Base-by-base conservation (phyloP, 2,329 filamentous ascomycete species). In the Coleophoma crateriformis region DNA sequence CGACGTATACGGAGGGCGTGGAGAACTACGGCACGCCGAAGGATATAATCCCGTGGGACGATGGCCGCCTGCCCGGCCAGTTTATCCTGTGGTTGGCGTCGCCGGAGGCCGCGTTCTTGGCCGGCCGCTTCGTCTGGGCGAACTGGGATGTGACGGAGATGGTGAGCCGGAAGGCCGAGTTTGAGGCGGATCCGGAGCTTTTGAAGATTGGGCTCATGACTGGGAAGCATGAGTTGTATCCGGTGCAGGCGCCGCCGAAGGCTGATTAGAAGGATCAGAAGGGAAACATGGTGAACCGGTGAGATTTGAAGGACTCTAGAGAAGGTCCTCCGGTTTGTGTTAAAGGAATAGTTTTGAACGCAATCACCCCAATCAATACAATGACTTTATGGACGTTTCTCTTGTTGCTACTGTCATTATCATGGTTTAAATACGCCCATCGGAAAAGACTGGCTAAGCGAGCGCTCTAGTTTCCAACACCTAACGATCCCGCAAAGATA, bases 141-240 rank as follows among this genome's bases (percentile, higher is more conserved):
- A 63, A 67, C 34, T 71, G 68, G 68, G 69, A 73, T 60, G 68
- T 71, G 2, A 61, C 68, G 12, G 69, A 73, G 54, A 53, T 70
- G 47, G 40, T 39, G 34, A 14, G 22, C 3, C 8, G 51, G 49
- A 33, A 51, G 50, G 19, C 33, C 2, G 33, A 46, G 22, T 13
- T 46, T n/a, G 33, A 22, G 33, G 35, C 33, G 11, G 45, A 46
- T 32, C 32, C 33, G 15, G 33, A 37, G 2, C 45, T 46, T 38
- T 38, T 46, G 45, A 38, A 17, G 12, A 7, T 46, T 2, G 45
- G 45, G 17, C 22, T 46, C 11, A 32, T 46, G 17, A 22, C n/a
- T 2, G 15, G 38, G 15, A 20, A 19, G 6, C 15, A 41, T 41
- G 15, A 15, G 38, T 8, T 41, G 38, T 41, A 17, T 41, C 13